These are phyloP conservation scores for Aspergillus bombycis DNA, from an alignment of 2,329 filamentous ascomycete genomes.

Conservation along the genomic window DNA sequence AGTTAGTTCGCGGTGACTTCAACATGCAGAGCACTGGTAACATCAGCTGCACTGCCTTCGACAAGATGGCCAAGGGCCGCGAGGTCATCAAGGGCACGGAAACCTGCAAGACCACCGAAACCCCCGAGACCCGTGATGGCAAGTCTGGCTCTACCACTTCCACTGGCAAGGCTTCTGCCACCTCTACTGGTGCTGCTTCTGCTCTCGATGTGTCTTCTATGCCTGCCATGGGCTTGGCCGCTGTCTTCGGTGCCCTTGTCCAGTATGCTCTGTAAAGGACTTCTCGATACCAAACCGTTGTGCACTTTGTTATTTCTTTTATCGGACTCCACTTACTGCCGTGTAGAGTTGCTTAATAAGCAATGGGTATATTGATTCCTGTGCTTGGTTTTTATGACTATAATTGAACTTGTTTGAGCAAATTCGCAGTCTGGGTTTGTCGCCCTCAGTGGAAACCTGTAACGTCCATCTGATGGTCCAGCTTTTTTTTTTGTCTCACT, in stretches of 20 bases:
- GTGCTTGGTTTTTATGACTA: constrained; percentile 45
- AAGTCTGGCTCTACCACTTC: constrained; percentile 33
- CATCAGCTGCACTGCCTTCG: constrained; percentile 61
- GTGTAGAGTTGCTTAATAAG: constrained; percentile 44
- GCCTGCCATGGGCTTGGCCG: constrained; percentile 46
- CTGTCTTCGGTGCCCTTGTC: constrained; percentile 49
- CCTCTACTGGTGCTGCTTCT: constrained; percentile 42
- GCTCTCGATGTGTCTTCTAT: constrained; percentile 39
- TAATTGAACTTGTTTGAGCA: constrained; percentile 42
- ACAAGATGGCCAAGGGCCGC: constrained; percentile 44
- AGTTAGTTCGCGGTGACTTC: constrained; percentile 72
- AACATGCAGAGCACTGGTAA: constrained; percentile 69
- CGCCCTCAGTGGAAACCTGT: too few species aligned
- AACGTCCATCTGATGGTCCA: not conserved
- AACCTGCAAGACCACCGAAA: constrained; percentile 45
- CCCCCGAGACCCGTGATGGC: constrained; percentile 42
- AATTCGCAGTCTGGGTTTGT: constrained; percentile 28
- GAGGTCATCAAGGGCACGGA: constrained; percentile 52
- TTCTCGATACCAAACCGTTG: constrained; percentile 32
- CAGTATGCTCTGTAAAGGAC: constrained; percentile 51
- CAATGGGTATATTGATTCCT: constrained; percentile 35
- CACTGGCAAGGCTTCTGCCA: constrained; percentile 29
- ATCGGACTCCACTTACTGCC: constrained; percentile 26
- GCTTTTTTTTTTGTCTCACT: not conserved
- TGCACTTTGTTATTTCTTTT: constrained; percentile 33